Evolutionary conservation across 345 rosid genomes (phyloP).

Genomic region (Microcos paniculata): DNA sequence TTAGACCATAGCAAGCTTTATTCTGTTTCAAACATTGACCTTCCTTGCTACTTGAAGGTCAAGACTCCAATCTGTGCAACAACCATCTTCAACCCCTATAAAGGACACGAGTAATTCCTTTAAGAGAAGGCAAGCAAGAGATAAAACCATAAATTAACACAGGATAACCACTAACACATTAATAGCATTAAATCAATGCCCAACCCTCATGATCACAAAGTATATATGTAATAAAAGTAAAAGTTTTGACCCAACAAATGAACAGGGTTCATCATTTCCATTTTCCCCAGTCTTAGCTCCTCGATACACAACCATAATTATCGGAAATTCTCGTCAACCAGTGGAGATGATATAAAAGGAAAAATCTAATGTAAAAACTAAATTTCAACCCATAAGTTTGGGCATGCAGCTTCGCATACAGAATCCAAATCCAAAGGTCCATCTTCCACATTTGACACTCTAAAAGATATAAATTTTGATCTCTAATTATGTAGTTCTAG

Average conservation of each 20-base stretch:
- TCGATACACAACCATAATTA: background rate
- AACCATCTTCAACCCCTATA: slow-evolving; percentile 78
- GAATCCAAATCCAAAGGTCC: background rate
- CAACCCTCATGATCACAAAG: background rate
- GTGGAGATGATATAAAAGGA: background rate
- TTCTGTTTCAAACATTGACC: slow-evolving; percentile 36
- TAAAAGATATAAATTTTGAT: background rate
- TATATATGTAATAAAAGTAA: background rate
- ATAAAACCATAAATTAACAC: slow-evolving; percentile 1
- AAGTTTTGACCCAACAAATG: background rate
- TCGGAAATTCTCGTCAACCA: background rate
- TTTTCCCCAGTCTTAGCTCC: background rate
- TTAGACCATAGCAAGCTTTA: background rate
- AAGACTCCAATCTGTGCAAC: slow-evolving; percentile 84
- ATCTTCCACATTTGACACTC: background rate
- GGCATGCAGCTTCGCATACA: background rate
- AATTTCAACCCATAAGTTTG: slow-evolving; percentile 3
- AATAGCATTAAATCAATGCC: background rate
- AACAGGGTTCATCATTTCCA: background rate
- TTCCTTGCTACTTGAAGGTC: slow-evolving; percentile 82
- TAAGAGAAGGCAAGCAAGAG: slow-evolving; percentile 1
- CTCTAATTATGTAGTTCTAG: background rate
- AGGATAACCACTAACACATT: background rate
- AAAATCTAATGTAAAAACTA: background rate
- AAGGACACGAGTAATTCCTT: slow-evolving; percentile 12